Evolutionary conservation across 352 stramenopile genomes (phyloP).

Genomic region (Pythium pectinolyticum): DNA sequence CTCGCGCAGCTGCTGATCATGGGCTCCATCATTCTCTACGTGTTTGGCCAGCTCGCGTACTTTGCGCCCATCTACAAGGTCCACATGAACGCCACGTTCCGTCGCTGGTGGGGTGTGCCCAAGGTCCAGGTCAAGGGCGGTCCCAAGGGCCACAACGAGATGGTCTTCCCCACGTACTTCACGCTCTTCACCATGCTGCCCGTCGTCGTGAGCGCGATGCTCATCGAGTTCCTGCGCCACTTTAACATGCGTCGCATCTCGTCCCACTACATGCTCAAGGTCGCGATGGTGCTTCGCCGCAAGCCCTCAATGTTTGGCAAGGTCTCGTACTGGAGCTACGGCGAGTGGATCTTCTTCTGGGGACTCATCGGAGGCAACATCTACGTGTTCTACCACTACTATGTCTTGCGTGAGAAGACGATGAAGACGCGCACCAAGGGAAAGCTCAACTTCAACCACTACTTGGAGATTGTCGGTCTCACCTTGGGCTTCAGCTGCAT

Average conservation of each 20-base stretch:
- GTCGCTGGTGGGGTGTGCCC: constrained; percentile 30
- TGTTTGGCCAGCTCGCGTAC: constrained; percentile 33
- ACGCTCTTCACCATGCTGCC: constrained; percentile 67
- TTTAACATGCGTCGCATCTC: constrained; percentile 44
- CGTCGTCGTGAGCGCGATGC: constrained; percentile 51
- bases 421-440: constrained; percentile 18
- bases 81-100: not conserved
- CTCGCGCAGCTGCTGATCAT: constrained; percentile 33
- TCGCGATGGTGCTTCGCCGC: constrained; percentile 48
- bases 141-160: constrained; percentile 59
- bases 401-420: too few relatives aligned
- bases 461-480: constrained; percentile 48
- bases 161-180: constrained; percentile 66
- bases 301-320: constrained; percentile 42
- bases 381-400: constrained; percentile 61
- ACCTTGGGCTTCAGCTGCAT: constrained; percentile 52
- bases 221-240: constrained; percentile 52
- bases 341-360: constrained; percentile 52
- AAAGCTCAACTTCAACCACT: constrained; percentile 49
- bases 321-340: constrained; percentile 47
- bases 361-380: constrained; percentile 50
- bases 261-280: constrained; percentile 38
- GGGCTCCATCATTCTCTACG: constrained; percentile 30
- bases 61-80: constrained; percentile 25
- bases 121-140: constrained; percentile 36